Base-by-base conservation (phyloP, 2,329 filamentous ascomycete genomes). In the Colletotrichum liaoningense region DNA sequence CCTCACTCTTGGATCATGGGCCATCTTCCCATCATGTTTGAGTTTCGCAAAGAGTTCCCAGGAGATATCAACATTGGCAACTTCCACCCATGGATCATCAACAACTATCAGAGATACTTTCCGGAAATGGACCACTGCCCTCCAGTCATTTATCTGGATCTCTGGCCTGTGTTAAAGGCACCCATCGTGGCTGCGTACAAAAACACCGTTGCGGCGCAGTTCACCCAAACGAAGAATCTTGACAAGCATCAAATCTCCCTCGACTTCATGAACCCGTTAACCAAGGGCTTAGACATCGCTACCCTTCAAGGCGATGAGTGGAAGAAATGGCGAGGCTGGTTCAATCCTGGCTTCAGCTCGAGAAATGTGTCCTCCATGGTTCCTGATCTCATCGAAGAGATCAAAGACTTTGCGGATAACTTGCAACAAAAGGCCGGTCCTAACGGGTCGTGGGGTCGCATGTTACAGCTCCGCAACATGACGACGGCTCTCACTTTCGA, bases 311-410 rank as follows among this genome's bases (percentile, higher is more conserved):
- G 60, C 55, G 60, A 69, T 4, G 67, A 69, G 26, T 74, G 62
- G 67, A 74, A 67, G 58, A 56, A 78, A 14, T 83, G 80, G 79
- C 80, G 63, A 69, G 76, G 72, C 49, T 69, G 79, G 46, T 79
- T 84, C 26, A 84, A 78, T 26, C 82, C 81, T 0, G 82, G 80
- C 1, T 85, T 85, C 46, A 38, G 42, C 22, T 55, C 62, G 14
- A 72, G 68, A 3, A 71, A 71, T 28, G 42, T 63, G 0, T 64
- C 42, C 0, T 59, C 60, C 14, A 64, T 73, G 49, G 59, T 69
- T 1, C 70, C 70, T 5, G 65, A 59, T 14, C 55, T 73, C 5
- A 55, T 70, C 8, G 66, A 73, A 22, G 66, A 70, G 22, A 62
- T 65, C 7, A 35, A 54, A 6, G 64, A 58, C 14, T 68, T 72